Base-by-base conservation (phyloP, 83 land plant genomes). In the Diphasiastrum complanatum region DNA sequence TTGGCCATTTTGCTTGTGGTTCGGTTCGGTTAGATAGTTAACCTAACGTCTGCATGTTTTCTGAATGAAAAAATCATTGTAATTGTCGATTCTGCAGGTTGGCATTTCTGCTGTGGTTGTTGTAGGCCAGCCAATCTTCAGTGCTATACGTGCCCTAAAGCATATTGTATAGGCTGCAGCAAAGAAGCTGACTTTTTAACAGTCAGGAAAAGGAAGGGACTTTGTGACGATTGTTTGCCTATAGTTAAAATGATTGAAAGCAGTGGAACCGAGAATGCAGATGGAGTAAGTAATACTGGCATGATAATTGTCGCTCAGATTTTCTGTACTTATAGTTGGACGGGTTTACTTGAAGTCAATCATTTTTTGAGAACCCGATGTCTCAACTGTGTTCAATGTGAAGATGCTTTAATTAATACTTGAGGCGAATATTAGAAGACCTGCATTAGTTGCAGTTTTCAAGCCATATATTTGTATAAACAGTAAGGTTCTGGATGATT, bases 81-180 rank as follows among this genome's bases (percentile, higher is more conserved):
- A 26, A 1, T 61, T 59, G 19, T 40, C 61, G 2, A 10, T 53
- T 62, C 27, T 43, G 4, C 49, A 75, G 78, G 78, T 37, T 75
- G 78, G 78, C 78, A 75, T 64, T 72, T 75, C 33, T 75, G 78
- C 60, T 41, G 64, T 11, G 68, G 43, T 14, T 68, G 73, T 27
- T 58, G 66, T 6, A 68, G 57, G 66, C 49, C 72, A 11, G 73
- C 75, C 6, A 68, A 47, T 47, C 35, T 68, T n/a, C 74, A 68
- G 34, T 75, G 78, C 45, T 68, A 68, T 55, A 75, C 67, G 16
- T 75, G 78, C 30, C 78, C 78, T 2, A 68, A 55, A 29, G 68
- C 73, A 1, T 62, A 70, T 31, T 75, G 78, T 57, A 51, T 46
- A 14, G 33, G 20, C 37, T 75, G 78, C 40, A 32, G 56, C n/a